These are phyloP conservation scores for Anthracocystis setariae DNA, from an alignment of 1,284 basidiomycete genomes.

Conservation along the genomic window DNA sequence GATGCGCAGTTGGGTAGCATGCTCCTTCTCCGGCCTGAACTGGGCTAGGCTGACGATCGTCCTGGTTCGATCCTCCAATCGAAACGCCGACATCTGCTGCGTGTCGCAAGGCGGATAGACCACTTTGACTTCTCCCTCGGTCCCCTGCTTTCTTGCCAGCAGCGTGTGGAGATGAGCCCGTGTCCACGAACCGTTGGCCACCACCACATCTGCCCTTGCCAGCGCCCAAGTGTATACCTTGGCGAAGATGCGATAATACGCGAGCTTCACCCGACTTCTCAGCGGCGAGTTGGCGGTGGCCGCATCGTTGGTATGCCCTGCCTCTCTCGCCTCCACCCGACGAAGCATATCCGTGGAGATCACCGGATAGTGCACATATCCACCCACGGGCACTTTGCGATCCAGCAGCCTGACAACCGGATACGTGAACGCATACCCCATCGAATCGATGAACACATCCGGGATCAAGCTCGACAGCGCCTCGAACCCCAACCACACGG, in stretches of 20 bases:
- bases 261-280: slow-evolving; percentile 77
- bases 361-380: slow-evolving; percentile 96
- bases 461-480: slow-evolving; percentile 78
- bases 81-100: slow-evolving; percentile 75
- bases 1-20: slow-evolving; percentile 74
- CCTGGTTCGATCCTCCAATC: slow-evolving; percentile 70
- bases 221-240: slow-evolving; percentile 82
- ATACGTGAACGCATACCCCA: slow-evolving; percentile 96
- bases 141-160: slow-evolving; percentile 2
- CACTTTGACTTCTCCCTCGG: slow-evolving; percentile 65
- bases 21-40: slow-evolving; percentile 87
- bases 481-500: slow-evolving; percentile 83
- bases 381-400: slow-evolving; percentile 78
- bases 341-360: slow-evolving; percentile 91
- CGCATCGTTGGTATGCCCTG: slow-evolving; percentile 76
- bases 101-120: slow-evolving; percentile 96
- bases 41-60: slow-evolving; percentile 76
- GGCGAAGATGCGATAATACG: slow-evolving; percentile 92
- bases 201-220: slow-evolving; percentile 76
- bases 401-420: slow-evolving; percentile 76
- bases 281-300: slow-evolving; percentile 73
- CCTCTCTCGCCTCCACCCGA: slow-evolving; percentile 74
- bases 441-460: slow-evolving; percentile 93
- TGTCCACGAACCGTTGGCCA: slow-evolving; percentile 98
- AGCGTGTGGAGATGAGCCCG: slow-evolving; percentile 77